A percentile compares a stretch with the other conserved stretches of the same genome.
These are phyloP conservation scores for Pichia insulana DNA, from an alignment of 805 yeast genomes.

Conservation along the genomic window DNA sequence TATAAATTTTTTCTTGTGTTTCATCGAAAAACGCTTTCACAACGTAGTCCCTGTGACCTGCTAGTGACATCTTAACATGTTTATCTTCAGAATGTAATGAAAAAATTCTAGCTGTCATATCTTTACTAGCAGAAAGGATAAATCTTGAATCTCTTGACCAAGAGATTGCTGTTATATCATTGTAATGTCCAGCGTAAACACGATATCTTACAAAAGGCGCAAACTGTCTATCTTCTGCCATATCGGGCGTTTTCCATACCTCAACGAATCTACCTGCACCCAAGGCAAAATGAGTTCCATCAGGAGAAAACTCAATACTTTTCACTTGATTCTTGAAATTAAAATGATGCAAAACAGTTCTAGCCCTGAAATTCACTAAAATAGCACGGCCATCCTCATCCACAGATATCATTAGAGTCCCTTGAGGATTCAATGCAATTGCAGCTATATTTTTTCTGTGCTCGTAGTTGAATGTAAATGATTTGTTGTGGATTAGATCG, in stretches of 20 bases:
- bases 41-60: constrained; percentile 90
- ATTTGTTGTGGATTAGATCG: constrained; percentile 73
- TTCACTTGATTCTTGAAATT: constrained; percentile 76
- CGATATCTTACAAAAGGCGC: constrained; percentile 92
- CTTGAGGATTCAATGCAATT: constrained; percentile 77
- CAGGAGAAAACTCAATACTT: constrained; percentile 78
- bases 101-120: constrained; percentile 79
- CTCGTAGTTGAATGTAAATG: constrained; percentile 86
- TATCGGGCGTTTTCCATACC: constrained; percentile 86
- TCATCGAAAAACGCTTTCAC: constrained; percentile 77
- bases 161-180: constrained; percentile 63
- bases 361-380: constrained; percentile 71
- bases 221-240: constrained; percentile 79
- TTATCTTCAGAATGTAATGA: constrained; percentile 65
- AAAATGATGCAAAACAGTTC: constrained; percentile 87
- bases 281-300: constrained; percentile 79
- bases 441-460: constrained; percentile 78
- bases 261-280: constrained; percentile 78
- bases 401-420: constrained; percentile 68
- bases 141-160: constrained; percentile 93
- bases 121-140: constrained; percentile 78
- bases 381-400: constrained; percentile 93
- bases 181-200: constrained; percentile 87
- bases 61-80: constrained; percentile 73
- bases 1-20: constrained; percentile 85